Evolutionary conservation across 2,329 filamentous ascomycete genomes (phyloP).

Genomic region (Epicoccum sorghinum): DNA sequence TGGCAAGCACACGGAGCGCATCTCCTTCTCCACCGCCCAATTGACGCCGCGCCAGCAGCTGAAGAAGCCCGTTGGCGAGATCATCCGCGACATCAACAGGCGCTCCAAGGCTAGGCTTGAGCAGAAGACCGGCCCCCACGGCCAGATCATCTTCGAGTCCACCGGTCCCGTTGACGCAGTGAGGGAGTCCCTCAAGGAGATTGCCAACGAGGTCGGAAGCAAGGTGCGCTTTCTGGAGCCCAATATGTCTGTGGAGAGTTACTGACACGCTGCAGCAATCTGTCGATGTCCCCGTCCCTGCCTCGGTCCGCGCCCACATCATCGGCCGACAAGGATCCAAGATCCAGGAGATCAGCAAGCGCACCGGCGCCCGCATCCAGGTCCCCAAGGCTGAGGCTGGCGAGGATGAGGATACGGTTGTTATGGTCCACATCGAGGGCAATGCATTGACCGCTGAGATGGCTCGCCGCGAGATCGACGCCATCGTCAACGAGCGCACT

Average conservation of each 20-base stretch:
- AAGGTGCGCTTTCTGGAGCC: constrained; percentile 63
- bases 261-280: constrained; percentile 58
- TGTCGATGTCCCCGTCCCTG: constrained; percentile 79
- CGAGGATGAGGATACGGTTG: constrained; percentile 76
- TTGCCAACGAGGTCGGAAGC: constrained; percentile 84
- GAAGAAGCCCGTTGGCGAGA: constrained; percentile 83
- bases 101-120: constrained; percentile 86
- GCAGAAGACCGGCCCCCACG: constrained; percentile 74
- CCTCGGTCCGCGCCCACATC: constrained; percentile 83
- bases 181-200: constrained; percentile 85
- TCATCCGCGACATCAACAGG: constrained; percentile 90
- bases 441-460: constrained; percentile 86
- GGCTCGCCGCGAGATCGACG: constrained; percentile 81
- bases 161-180: constrained; percentile 83
- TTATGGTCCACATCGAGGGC: constrained; percentile 88
- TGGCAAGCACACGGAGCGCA: constrained; percentile 78
- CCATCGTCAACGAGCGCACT: constrained; percentile 85
- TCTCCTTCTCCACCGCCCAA: constrained; percentile 75
- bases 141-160: constrained; percentile 80
- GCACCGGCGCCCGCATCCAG: constrained; percentile 88
- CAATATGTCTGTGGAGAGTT: not conserved
- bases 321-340: constrained; percentile 91
- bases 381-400: constrained; percentile 84
- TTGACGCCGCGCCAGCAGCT: constrained; percentile 78
- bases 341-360: constrained; percentile 88